Percentiles rank a stretch among this genome's conserved stretches.
Evolutionary conservation across 768 basidiomycete genomes (phyloP).

Genomic region (Amylocystis lapponica): DNA sequence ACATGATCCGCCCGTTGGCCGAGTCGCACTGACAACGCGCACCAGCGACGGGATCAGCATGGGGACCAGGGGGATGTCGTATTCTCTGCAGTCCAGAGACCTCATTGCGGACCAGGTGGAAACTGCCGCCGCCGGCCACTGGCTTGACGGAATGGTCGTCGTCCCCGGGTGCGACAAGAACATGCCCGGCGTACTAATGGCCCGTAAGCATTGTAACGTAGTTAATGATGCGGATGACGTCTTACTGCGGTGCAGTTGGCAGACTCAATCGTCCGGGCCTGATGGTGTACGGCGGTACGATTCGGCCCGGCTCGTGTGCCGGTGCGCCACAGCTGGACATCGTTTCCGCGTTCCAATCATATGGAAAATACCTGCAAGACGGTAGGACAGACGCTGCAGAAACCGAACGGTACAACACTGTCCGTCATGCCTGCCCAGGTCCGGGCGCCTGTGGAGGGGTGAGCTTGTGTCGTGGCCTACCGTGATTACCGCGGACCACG

Average conservation of each 20-base stretch:
- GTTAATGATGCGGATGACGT: background rate
- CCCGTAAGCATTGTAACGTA: constrained; percentile 57
- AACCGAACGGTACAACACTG: constrained; percentile 73
- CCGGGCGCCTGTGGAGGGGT: constrained; percentile 97
- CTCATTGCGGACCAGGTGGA: constrained; percentile 97
- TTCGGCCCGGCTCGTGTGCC: constrained; percentile 87
- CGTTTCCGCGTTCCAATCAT: constrained; percentile 96
- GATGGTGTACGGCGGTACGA: constrained; percentile 98
- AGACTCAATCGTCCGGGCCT: constrained; percentile 92
- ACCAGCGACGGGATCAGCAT: constrained; percentile 95
- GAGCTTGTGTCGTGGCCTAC: constrained; percentile 27
- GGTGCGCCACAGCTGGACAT: constrained; percentile 87
- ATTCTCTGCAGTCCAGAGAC: constrained; percentile 96
- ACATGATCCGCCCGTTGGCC: background rate
- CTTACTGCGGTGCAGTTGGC: constrained; percentile 52
- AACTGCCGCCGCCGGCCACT: constrained; percentile 93
- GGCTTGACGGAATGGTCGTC: constrained; percentile 96
- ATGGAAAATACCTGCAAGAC: constrained; percentile 90
- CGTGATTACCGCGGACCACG: constrained; percentile 3
- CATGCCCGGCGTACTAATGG: constrained; percentile 99
- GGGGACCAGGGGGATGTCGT: constrained; percentile 91
- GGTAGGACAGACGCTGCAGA: constrained; percentile 84
- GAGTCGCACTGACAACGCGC: background rate
- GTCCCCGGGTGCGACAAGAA: constrained; percentile 99
- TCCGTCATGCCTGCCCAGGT: constrained; percentile 94